Percentiles rank a stretch among this genome's conserved stretches.
These are phyloP conservation scores for Akanthomyces dipterigenus DNA, from an alignment of 2,329 filamentous ascomycete genomes.

Conservation along the genomic window DNA sequence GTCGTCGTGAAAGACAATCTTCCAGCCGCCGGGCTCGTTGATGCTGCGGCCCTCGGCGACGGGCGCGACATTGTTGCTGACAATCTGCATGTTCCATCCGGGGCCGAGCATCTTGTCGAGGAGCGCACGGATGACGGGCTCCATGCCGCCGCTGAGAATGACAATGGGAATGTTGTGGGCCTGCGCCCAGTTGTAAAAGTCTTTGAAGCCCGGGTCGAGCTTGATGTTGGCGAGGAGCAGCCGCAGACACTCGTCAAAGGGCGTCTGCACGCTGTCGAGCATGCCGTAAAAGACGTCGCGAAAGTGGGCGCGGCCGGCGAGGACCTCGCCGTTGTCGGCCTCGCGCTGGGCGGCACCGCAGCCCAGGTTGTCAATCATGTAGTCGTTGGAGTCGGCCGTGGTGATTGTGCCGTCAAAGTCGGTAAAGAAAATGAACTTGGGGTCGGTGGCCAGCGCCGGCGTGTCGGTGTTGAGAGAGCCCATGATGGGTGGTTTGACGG, in stretches of 20 bases:
- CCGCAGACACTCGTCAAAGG: slow-evolving; percentile 75
- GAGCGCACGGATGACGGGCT: slow-evolving; percentile 79
- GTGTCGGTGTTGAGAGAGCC: slow-evolving; percentile 37
- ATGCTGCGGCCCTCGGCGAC: slow-evolving; percentile 57
- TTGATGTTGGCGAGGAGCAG: slow-evolving; percentile 75
- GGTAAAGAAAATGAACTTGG: slow-evolving; percentile 95
- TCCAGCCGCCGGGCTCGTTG: slow-evolving; percentile 77
- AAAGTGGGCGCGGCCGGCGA: slow-evolving; percentile 65
- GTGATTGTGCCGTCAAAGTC: slow-evolving; percentile 98
- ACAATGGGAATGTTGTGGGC: slow-evolving; percentile 85
- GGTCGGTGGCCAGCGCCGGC: slow-evolving; percentile 58
- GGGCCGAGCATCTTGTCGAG: slow-evolving; percentile 73
- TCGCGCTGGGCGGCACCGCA: slow-evolving; percentile 67
- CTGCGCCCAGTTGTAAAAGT: slow-evolving; percentile 79
- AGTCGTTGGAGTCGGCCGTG: slow-evolving; percentile 58
- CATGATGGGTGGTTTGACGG: slow-evolving; percentile 27
- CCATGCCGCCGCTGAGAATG: slow-evolving; percentile 88
- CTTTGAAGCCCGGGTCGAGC: slow-evolving; percentile 80
- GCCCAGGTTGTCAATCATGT: slow-evolving; percentile 84
- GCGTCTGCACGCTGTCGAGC: slow-evolving; percentile 78
- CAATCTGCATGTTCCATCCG: slow-evolving; percentile 77
- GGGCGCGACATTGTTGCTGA: slow-evolving; percentile 73
- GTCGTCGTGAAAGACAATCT: slow-evolving; percentile 82
- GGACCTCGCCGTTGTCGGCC: slow-evolving; percentile 68
- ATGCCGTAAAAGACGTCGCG: slow-evolving; percentile 84